Evolutionary conservation across 345 rosid genomes (phyloP).

Genomic region (Adansonia digitata): DNA sequence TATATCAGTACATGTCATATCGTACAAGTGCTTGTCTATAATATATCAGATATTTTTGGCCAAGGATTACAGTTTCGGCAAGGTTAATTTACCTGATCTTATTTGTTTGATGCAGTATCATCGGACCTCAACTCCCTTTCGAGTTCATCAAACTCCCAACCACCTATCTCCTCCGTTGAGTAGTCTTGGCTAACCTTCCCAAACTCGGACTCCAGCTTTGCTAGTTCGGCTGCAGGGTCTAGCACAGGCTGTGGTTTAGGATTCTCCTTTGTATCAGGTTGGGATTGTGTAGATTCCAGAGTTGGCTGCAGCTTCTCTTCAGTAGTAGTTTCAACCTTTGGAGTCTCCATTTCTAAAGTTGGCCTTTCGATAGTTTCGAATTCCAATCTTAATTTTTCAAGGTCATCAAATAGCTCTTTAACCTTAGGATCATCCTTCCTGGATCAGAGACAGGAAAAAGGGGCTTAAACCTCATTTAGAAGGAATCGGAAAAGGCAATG

Average conservation of each 20-base stretch:
- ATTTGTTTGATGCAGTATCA: constrained; percentile 30
- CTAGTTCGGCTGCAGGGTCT: constrained; percentile 81
- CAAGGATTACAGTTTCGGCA: neutral
- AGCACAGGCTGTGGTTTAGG: constrained; percentile 29
- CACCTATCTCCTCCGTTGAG: constrained; percentile 73
- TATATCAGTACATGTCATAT: neutral
- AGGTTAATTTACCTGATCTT: constrained; percentile 9
- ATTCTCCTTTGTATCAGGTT: constrained; percentile 22
- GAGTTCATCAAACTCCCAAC: constrained; percentile 97
- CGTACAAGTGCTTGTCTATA: constrained; percentile 4
- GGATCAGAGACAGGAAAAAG: constrained; percentile 18
- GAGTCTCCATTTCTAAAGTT: constrained; percentile 61
- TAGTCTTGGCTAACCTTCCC: constrained; percentile 75
- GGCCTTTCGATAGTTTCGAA: constrained; percentile 91
- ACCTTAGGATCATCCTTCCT: constrained; percentile 64
- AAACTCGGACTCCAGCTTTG: constrained; percentile 85
- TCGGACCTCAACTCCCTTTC: constrained; percentile 68
- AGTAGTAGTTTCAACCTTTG: constrained; percentile 29
- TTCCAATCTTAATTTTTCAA: constrained; percentile 62
- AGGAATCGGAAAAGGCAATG: neutral
- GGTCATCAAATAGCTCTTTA: constrained; percentile 69
- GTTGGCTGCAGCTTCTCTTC: constrained; percentile 18
- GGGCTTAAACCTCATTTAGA: neutral
- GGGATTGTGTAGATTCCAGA: neutral
- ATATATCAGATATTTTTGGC: neutral